Conservation (phyloP, 257 asterid species). For the Haberlea rhodopensis region DNA sequence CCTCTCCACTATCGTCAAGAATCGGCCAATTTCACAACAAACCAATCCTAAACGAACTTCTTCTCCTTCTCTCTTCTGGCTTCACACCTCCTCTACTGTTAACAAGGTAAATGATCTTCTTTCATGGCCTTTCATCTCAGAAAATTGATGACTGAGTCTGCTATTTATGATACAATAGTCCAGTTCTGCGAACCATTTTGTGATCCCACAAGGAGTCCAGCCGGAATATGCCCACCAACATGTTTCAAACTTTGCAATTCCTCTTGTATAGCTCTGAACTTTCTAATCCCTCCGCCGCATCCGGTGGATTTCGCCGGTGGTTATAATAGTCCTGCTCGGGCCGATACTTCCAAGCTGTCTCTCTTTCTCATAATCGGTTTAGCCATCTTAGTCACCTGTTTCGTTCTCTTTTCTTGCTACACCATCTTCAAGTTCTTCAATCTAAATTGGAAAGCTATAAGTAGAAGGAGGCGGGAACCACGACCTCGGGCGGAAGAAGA, state of each 20-base stretch:
- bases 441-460: constrained; percentile 6
- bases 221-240: constrained; percentile 25
- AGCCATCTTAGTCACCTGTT: constrained; percentile 36
- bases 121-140: constrained; percentile 46
- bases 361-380: constrained; percentile 36
- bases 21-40: constrained; percentile 14
- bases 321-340: neutral
- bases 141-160: constrained; percentile 33
- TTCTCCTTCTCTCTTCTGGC: constrained; percentile 12
- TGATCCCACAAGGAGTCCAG: neutral
- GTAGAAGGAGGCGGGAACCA: constrained; percentile 14
- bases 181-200: constrained; percentile 28
- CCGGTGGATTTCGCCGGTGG: constrained; percentile 13
- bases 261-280: constrained; percentile 13
- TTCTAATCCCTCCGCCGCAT: constrained; percentile 22
- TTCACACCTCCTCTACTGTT: constrained; percentile 1
- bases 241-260: constrained; percentile 32
- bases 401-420: constrained; percentile 43
- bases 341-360: constrained; percentile 26
- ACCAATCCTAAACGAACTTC: constrained; percentile 12
- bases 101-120: too few species aligned
- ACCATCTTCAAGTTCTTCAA: constrained; percentile 37
- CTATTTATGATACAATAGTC: neutral
- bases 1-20: constrained; percentile 28
- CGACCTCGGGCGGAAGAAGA: constrained; percentile 27